These are phyloP conservation scores for Zygnema cylindricum DNA, from an alignment of 139 green algal species.

Conservation along the genomic window DNA sequence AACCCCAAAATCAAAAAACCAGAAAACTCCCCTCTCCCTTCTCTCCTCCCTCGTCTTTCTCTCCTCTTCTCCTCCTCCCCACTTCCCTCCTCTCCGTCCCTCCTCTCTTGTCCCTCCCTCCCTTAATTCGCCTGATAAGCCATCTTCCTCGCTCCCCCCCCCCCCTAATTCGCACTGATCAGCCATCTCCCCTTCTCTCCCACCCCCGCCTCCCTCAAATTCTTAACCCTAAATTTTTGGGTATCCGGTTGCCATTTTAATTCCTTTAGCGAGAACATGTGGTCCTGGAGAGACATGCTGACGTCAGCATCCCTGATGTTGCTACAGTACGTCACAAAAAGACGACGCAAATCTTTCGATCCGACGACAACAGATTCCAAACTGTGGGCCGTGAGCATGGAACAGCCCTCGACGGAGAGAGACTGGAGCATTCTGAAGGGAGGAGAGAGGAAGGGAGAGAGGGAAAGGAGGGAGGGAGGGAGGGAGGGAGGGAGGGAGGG, in stretches of 20 bases:
- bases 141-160: too few species aligned
- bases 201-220: neutral
- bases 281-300: neutral
- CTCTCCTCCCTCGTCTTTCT: too few species aligned
- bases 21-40: too few species aligned
- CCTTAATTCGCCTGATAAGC: too few species aligned
- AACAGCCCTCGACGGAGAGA: constrained; percentile 12
- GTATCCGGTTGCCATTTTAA: constrained; percentile 6
- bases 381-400: constrained; percentile 4
- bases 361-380: constrained; percentile 19
- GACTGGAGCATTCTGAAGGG: neutral
- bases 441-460: too few species aligned
- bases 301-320: constrained; percentile 1
- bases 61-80: too few species aligned
- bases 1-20: too few species aligned
- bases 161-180: neutral
- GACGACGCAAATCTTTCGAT: constrained; percentile 2
- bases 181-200: neutral
- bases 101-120: too few species aligned
- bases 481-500: too few species aligned
- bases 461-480: too few species aligned
- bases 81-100: too few species aligned
- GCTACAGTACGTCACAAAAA: constrained; percentile 9
- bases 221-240: neutral
- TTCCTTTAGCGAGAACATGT: constrained; percentile 38